These are phyloP conservation scores for Debaryomyces subglobosus DNA, from an alignment of 1,139 yeast genomes.

Conservation along the genomic window DNA sequence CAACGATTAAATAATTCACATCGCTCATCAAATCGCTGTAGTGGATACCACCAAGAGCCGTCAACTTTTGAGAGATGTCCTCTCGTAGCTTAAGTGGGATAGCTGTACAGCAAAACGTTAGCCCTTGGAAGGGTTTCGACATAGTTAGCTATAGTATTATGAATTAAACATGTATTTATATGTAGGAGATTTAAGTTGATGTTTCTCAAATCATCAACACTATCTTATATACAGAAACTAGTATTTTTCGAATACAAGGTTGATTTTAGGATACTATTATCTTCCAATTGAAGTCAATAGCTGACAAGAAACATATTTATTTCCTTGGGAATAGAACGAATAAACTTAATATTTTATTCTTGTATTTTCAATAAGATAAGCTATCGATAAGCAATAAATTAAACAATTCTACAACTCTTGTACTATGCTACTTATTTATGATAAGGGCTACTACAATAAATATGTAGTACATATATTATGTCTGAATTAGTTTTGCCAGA, in stretches of 20 bases:
- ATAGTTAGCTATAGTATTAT: neutral
- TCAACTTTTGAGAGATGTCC: slow-evolving; percentile 43
- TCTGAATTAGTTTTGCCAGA: neutral
- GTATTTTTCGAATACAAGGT: too few relatives aligned
- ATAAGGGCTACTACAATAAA: neutral
- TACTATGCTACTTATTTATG: neutral
- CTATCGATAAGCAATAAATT: neutral
- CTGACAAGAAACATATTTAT: neutral
- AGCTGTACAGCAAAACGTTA: slow-evolving; percentile 49
- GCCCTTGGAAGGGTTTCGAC: slow-evolving; percentile 34
- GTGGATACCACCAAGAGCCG: slow-evolving; percentile 65
- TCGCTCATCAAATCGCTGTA: slow-evolving; percentile 67
- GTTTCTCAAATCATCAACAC: slow-evolving; percentile 8
- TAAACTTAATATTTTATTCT: neutral
- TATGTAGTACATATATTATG: neutral
- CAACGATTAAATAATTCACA: slow-evolving; percentile 69
- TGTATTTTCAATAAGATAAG: neutral
- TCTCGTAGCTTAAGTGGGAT: slow-evolving; percentile 31
- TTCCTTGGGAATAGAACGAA: neutral
- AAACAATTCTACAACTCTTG: too few relatives aligned
- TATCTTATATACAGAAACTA: slow-evolving; percentile 2
- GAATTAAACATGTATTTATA: neutral
- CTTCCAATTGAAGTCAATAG: neutral
- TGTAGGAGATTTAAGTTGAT: slow-evolving; percentile 1
- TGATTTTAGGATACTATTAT: neutral